phyloP scores from a whole-genome alignment of 2,329 filamentous ascomycete genomes.

The Amauroascus niger region DNA sequence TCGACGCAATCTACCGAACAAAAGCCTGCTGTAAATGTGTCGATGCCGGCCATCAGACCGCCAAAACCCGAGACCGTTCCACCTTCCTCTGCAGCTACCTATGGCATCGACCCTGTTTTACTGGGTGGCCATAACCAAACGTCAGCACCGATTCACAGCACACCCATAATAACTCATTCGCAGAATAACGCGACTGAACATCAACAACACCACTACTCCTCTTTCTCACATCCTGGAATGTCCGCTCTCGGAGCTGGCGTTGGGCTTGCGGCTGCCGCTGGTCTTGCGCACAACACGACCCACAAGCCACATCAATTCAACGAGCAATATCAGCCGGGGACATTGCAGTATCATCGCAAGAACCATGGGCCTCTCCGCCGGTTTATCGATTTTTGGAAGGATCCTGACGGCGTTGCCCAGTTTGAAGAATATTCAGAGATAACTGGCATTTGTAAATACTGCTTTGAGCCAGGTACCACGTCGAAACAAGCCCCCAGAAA shows the following conservation, averaged over 20 bases:
- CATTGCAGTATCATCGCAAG: slow-evolving; percentile 43
- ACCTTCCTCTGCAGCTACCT: slow-evolving; percentile 26
- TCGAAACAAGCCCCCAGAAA: slow-evolving; percentile 50
- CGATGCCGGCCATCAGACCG: slow-evolving; percentile 18
- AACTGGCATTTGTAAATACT: slow-evolving; percentile 56
- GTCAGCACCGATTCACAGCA: neutral
- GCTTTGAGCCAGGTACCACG: slow-evolving; percentile 52
- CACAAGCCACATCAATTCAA: slow-evolving; percentile 24
- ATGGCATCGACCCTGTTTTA: slow-evolving; percentile 31
- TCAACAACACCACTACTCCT: slow-evolving; percentile 20
- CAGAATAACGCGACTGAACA: slow-evolving; percentile 16
- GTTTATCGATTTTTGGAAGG: slow-evolving; percentile 53
- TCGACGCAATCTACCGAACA: neutral
- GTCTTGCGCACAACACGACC: slow-evolving; percentile 28
- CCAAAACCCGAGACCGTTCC: slow-evolving; percentile 19
- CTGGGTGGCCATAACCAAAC: slow-evolving; percentile 6
- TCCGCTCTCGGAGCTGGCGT: slow-evolving; percentile 41
- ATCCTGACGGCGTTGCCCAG: slow-evolving; percentile 53
- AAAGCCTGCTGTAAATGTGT: neutral
- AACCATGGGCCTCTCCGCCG: slow-evolving; percentile 48
- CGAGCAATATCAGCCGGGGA: slow-evolving; percentile 26
- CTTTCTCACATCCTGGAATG: slow-evolving; percentile 36
- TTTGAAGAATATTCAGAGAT: slow-evolving; percentile 60
- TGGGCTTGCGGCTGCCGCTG: slow-evolving; percentile 26
- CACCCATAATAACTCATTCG: slow-evolving; percentile 24